Percentiles rank a stretch among this genome's conserved stretches.
These are phyloP conservation scores for Farysia itapuensis DNA, from an alignment of 1,284 basidiomycete species.

Conservation along the genomic window DNA sequence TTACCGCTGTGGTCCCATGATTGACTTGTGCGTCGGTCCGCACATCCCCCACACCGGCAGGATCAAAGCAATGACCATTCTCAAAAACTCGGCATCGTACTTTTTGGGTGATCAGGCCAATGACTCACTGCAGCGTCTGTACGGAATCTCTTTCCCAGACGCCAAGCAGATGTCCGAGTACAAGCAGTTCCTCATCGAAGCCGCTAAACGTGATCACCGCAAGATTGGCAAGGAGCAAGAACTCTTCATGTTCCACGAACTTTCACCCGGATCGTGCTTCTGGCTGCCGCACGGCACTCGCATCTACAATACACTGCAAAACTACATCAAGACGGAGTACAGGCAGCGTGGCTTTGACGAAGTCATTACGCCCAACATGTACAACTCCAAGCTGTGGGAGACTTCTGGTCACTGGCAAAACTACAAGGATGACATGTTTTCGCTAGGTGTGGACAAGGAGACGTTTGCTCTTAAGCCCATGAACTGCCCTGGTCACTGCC, in stretches of 20 bases:
- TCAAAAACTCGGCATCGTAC: conserved; percentile 90
- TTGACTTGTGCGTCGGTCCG: conserved; percentile 94
- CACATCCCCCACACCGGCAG: conserved; percentile 97
- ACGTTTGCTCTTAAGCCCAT: conserved; percentile 75
- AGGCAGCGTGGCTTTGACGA: conserved; percentile 64
- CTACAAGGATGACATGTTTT: conserved; percentile 87
- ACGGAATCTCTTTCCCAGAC: conserved; percentile 99
- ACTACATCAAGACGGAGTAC: conserved; percentile 70
- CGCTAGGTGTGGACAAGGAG: conserved; percentile 91
- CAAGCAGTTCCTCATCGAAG: conserved; percentile 93
- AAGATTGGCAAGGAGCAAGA: conserved; percentile 74
- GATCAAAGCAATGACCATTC: conserved; percentile 72
- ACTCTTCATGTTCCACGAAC: conserved; percentile 96
- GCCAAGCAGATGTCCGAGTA: conserved; percentile 93
- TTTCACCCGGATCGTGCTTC: conserved; percentile 92
- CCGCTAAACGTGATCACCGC: conserved; percentile 94
- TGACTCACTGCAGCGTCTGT: conserved; percentile 93
- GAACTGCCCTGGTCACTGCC: conserved; percentile 98
- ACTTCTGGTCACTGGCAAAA: conserved; percentile 98
- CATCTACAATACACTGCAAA: conserved; percentile 92
- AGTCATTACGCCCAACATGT: conserved; percentile 97
- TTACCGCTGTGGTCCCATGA: conserved; percentile 97
- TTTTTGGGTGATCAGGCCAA: conserved; percentile 94
- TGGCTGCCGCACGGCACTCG: conserved; percentile 95
- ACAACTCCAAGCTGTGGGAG: conserved; percentile 94